Percentiles rank a stretch among this genome's conserved stretches.
Conservation (phyloP, 1,139 yeast species). For the Yamadazyma atmosphaerica region DNA sequence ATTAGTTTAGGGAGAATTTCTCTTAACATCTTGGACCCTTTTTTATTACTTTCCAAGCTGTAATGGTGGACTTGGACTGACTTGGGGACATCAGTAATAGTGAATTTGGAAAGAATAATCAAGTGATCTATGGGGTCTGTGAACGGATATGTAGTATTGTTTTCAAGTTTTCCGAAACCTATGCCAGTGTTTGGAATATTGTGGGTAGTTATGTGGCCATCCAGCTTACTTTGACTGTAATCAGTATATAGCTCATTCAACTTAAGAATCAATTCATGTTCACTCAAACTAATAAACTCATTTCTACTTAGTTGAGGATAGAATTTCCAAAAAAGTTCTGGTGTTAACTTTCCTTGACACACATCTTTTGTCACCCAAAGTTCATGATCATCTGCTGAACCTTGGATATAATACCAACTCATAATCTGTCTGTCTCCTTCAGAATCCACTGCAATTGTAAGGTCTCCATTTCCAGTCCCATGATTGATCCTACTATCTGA, state of each 20-base stretch:
- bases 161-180: constrained; percentile 27
- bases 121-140: constrained; percentile 14
- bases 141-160: constrained; percentile 15
- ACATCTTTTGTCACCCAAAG: constrained; percentile 62
- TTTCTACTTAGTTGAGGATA: constrained; percentile 26
- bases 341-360: constrained; percentile 43
- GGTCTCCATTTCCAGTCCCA: constrained; percentile 13
- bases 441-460: constrained; percentile 35
- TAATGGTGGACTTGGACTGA: constrained; percentile 5
- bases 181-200: constrained; percentile 26
- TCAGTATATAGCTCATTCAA: constrained; percentile 13
- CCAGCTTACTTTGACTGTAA: not conserved
- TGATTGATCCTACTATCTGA: constrained; percentile 33
- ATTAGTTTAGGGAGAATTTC: constrained; percentile 39
- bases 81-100: constrained; percentile 21
- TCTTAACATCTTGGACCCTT: constrained; percentile 61
- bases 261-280: constrained; percentile 19
- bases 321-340: constrained; percentile 59
- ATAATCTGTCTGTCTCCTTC: constrained; percentile 7
- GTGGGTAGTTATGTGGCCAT: not conserved
- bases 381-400: constrained; percentile 94
- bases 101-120: constrained; percentile 27
- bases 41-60: constrained; percentile 49
- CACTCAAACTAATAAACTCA: constrained; percentile 35
- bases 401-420: constrained; percentile 66